A percentile compares a stretch with the other conserved stretches of the same genome.
Evolutionary conservation across 495 filamentous ascomycete species (phyloP).

Genomic region (Aspergillus homomorphus): DNA sequence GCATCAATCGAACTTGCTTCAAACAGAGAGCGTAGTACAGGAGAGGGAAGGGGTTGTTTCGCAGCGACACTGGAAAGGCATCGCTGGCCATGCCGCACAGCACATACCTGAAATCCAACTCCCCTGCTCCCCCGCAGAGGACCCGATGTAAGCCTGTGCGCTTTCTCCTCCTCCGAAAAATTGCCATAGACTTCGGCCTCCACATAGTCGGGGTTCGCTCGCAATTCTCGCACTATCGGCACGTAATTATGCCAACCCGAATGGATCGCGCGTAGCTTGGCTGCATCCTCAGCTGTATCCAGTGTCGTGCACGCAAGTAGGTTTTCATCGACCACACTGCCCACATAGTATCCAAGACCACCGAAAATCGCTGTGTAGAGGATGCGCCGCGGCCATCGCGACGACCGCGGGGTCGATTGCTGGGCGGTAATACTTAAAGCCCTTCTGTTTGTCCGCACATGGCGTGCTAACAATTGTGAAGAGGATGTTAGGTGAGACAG

Average conservation of each 20-base stretch:
- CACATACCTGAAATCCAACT: constrained; percentile 43
- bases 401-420: constrained; percentile 21
- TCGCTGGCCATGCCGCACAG: neutral
- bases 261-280: constrained; percentile 24
- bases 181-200: constrained; percentile 55
- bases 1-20: neutral
- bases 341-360: constrained; percentile 26
- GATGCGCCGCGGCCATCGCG: constrained; percentile 39
- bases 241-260: constrained; percentile 36
- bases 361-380: constrained; percentile 38
- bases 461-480: constrained; percentile 5
- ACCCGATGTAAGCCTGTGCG: constrained; percentile 38
- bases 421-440: constrained; percentile 24
- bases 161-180: constrained; percentile 37
- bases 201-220: constrained; percentile 50
- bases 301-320: constrained; percentile 30
- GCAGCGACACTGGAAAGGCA: neutral
- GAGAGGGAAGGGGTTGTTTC: too few species aligned
- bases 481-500: constrained; percentile 16
- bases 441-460: constrained; percentile 14
- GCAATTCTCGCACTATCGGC: constrained; percentile 52
- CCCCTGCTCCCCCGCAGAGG: constrained; percentile 39
- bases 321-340: constrained; percentile 28
- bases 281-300: constrained; percentile 32
- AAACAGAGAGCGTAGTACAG: too few species aligned